Conservation (phyloP, 352 stramenopile genomes). For the Globisporangium yorkense region DNA sequence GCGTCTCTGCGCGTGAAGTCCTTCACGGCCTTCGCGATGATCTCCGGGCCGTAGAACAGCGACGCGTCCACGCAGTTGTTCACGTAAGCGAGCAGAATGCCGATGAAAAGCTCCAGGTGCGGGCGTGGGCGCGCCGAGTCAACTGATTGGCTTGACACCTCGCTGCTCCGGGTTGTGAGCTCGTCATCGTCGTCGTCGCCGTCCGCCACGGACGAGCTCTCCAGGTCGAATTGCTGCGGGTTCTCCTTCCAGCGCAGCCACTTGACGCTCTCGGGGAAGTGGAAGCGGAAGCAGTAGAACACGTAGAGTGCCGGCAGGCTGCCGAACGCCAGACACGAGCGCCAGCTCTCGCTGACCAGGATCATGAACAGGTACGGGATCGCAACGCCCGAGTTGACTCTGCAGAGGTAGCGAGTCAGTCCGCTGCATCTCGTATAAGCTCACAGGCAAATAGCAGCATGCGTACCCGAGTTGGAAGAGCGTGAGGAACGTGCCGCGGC, state of each 20-base stretch:
- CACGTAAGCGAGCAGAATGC: constrained; percentile 75
- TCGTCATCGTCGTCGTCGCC: constrained; percentile 20
- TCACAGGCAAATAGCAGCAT: not conserved
- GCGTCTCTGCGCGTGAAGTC: constrained; percentile 56
- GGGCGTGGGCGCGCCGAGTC: constrained; percentile 15
- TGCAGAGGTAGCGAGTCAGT: constrained; percentile 8
- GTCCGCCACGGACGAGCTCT: constrained; percentile 22
- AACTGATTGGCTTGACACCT: not conserved
- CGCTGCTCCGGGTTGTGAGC: constrained; percentile 5
- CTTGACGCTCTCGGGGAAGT: constrained; percentile 76
- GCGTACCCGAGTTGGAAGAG: constrained; percentile 77
- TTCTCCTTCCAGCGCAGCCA: constrained; percentile 73
- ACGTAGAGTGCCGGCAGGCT: constrained; percentile 69
- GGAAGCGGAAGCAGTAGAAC: constrained; percentile 65
- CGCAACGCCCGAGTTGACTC: constrained; percentile 68
- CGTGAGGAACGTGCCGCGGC: constrained; percentile 62
- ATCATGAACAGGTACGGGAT: constrained; percentile 84
- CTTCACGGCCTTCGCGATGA: constrained; percentile 63
- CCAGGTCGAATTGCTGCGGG: constrained; percentile 36
- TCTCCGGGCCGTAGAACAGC: constrained; percentile 84
- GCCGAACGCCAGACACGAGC: constrained; percentile 63
- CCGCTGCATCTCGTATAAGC: not conserved
- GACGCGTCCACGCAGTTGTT: constrained; percentile 87
- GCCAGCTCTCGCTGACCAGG: constrained; percentile 68
- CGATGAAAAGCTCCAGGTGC: constrained; percentile 63